Evolutionary conservation across 2,329 filamentous ascomycete genomes (phyloP).

Genomic region (Eutypella sp.): DNA sequence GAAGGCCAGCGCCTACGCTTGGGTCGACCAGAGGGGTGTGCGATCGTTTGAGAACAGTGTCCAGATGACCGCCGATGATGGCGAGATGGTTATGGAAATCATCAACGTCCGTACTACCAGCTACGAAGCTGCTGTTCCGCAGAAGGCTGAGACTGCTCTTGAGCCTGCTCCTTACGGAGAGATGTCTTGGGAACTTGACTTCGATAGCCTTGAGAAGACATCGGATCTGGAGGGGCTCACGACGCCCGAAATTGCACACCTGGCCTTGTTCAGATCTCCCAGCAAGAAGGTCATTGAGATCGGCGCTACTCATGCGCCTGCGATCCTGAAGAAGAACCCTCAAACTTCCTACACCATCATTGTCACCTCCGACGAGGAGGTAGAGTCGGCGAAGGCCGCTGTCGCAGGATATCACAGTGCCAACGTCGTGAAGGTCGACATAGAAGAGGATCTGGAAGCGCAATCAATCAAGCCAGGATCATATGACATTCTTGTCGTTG

Average conservation of each 20-base stretch:
- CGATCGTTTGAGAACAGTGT: constrained; percentile 15
- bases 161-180: constrained; percentile 18
- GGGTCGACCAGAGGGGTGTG: constrained; percentile 14
- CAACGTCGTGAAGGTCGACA: constrained; percentile 13
- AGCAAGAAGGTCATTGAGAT: constrained; percentile 15
- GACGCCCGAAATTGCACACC: constrained; percentile 8
- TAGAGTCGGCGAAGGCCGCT: constrained; percentile 8
- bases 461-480: constrained; percentile 7
- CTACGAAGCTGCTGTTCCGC: constrained; percentile 27
- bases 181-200: constrained; percentile 22
- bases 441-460: constrained; percentile 1
- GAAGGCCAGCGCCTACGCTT: constrained; percentile 16
- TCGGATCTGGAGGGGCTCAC: constrained; percentile 3
- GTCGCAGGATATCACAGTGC: constrained; percentile 10
- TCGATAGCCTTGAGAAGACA: constrained; percentile 12
- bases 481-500: constrained; percentile 7
- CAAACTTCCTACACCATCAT: constrained; percentile 11
- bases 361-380: constrained; percentile 9
- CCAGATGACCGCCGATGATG: constrained; percentile 19
- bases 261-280: constrained; percentile 25
- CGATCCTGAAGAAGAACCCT: constrained; percentile 7
- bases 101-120: constrained; percentile 15
- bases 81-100: constrained; percentile 24
- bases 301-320: constrained; percentile 7
- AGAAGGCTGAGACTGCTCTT: constrained; percentile 11